Evolutionary conservation across 1,284 basidiomycete species (phyloP).

Genomic region (Cystobasidium sp.): DNA sequence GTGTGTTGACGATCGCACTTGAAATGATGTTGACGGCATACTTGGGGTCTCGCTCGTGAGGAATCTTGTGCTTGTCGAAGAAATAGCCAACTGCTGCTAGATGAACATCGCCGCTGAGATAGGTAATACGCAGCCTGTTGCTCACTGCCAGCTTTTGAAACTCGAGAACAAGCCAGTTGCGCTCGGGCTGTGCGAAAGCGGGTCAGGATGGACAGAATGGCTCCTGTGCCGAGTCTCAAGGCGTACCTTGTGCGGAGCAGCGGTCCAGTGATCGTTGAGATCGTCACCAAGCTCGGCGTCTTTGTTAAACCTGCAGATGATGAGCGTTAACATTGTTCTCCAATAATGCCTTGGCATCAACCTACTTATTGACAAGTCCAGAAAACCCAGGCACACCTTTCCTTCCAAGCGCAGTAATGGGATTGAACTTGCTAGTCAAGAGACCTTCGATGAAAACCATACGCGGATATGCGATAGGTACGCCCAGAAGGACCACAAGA

Average conservation of each 20-base stretch:
- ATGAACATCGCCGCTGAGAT: constrained; percentile 75
- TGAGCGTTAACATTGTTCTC: constrained; percentile 39
- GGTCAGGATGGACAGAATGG: constrained; percentile 44
- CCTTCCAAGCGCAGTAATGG: constrained; percentile 72
- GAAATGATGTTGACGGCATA: constrained; percentile 77
- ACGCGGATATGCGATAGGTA: constrained; percentile 82
- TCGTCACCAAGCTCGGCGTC: constrained; percentile 72
- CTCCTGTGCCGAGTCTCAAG: constrained; percentile 65
- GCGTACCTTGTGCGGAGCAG: constrained; percentile 18
- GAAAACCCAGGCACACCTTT: constrained; percentile 65
- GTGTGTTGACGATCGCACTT: constrained; percentile 61
- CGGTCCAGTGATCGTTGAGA: constrained; percentile 46
- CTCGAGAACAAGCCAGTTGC: constrained; percentile 84
- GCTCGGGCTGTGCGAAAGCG: constrained; percentile 69
- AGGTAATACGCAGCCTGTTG: constrained; percentile 72
- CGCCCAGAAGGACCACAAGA: constrained; percentile 77
- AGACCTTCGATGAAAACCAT: constrained; percentile 68
- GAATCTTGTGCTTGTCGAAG: constrained; percentile 60
- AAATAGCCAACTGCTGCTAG: constrained; percentile 25
- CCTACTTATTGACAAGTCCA: constrained; percentile 71
- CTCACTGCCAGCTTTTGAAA: constrained; percentile 71
- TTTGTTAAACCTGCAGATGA: constrained; percentile 70
- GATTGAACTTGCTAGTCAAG: constrained; percentile 69
- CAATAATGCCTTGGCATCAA: constrained; percentile 53
- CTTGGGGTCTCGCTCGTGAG: constrained; percentile 68